Evolutionary conservation across 1,139 yeast species (phyloP), one percentile per base, ranked within the genome.

Genomic region (Saccharomycopsis hybrid): DNA sequence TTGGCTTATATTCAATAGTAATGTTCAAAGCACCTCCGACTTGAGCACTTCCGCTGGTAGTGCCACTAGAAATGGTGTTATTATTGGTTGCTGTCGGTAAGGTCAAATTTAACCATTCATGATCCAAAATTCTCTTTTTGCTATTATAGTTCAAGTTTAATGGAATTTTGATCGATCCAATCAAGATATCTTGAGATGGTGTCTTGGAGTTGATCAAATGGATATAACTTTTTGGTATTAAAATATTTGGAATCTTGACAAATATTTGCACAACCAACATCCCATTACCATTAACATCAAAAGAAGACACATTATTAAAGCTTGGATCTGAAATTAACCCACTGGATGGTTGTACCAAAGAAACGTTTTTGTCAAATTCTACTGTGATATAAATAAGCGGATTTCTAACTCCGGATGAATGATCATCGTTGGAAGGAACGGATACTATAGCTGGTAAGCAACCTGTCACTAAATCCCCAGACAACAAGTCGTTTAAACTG

Each of bases 251-350:
- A 51, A 87, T 74, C 55, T 92, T 74, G 48, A 85, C 82, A 63
- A 85, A 89, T 36, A 86, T 75, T 64, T 85, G 90, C 50, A 88
- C 70, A 57, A 78, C 82, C 51, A 81, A 64, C 48, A 74, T 66
- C 41, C 75, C 70, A n/a, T 65, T 68, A 57, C 87, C 78, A 9
- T 95, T 83, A 29, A 90, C 95, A 73, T 92, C 98, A 64, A 92
- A 92, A 7, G 90, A 82, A 9, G 95, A 86, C 25, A 87, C 89
- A 59, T 85, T 86, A 64, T 89, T 90, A 81, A 96, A 92, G 25
- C 72, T 71, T 2, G 90, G 87, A 48, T 70, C 65, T 29, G 75
- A 73, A 53, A 81, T 70, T 0, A 88, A 76, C 13, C 95, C 95
- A 54, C 78, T 73, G 43, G 80, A 80, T 3, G 95, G 90, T 58